Evolutionary conservation across 2,329 filamentous ascomycete species (phyloP).

Genomic region (Ophiostoma sp.): DNA sequence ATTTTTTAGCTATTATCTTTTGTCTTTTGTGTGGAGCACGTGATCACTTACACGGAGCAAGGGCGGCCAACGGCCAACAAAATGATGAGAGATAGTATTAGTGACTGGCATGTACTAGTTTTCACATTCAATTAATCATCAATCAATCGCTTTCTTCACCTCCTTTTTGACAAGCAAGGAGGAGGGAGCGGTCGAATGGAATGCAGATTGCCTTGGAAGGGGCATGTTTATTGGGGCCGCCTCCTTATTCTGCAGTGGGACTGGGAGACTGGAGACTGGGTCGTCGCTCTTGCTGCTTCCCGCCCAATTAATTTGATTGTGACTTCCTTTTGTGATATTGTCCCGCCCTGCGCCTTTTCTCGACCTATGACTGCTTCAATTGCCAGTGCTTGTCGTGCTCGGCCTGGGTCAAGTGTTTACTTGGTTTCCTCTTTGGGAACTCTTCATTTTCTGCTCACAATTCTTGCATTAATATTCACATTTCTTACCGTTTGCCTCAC

Average conservation of each 20-base stretch:
- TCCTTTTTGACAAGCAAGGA: background rate
- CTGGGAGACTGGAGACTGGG: background rate
- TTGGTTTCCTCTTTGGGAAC: background rate
- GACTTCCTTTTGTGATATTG: slow-evolving; percentile 3
- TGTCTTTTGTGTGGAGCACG: background rate
- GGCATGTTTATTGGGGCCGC: background rate
- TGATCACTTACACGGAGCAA: slow-evolving; percentile 7
- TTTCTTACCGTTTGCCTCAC: background rate
- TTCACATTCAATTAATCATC: background rate
- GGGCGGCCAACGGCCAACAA: background rate
- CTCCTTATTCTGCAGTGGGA: background rate
- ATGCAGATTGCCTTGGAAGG: background rate
- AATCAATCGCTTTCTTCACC: background rate
- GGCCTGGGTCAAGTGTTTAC: background rate
- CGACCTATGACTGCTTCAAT: background rate
- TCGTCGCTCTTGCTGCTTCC: slow-evolving; percentile 7
- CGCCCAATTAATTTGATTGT: background rate
- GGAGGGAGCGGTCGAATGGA: background rate
- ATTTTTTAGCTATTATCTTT: background rate
- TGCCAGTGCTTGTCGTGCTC: background rate
- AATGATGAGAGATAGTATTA: background rate
- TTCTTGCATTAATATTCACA: background rate
- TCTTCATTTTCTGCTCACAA: background rate
- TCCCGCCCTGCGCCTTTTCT: background rate
- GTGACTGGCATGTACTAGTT: background rate